Base-by-base conservation (phyloP, 139 green algal species). In the Spirogloea muscicola region DNA sequence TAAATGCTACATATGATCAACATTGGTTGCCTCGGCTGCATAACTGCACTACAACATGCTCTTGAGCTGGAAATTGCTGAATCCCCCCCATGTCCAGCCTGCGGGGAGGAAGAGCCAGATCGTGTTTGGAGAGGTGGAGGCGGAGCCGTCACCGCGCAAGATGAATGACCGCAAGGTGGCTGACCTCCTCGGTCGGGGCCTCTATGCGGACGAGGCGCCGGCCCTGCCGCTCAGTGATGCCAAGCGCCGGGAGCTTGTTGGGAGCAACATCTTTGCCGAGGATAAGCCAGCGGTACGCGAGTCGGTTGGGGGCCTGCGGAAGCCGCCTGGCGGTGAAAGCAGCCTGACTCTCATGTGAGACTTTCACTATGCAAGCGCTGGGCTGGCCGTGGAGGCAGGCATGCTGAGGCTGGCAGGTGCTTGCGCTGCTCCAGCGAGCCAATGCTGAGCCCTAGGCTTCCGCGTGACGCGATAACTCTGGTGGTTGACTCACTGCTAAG, bases 281-380 rank as follows among this genome's bases (percentile, higher is more conserved):
- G 42, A 71, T 10, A 63, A 71, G 46, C 61, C 61, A 9, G 9
- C 18, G 10, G n/a, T 64, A 10, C 36, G 61, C 39, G 61, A 71
- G 10, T 71, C 42, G 25, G 13, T 71, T 10, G 61, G 39, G 9
- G 61, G 61, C 42, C 10, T 71, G n/a, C 61, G 61, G 9, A 63
- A 71, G 61, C 61, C 61, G n/a, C 61, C 61, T 9, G 61, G 61
- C 39, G 61, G 61, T 13, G 61, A 71, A 13, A 71, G 61, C 61
- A 55, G 9, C 42, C 36, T 71, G 10, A 37, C 61, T 68, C 61
- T 71, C 25, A 13, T 71, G 10, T 71, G 13, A 71, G 46, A 21
- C 21, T 55, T n/a, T n/a, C n/a, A n/a, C n/a, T n/a, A n/a, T n/a
- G n/a, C n/a, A n/a, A n/a, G n/a, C n/a, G n/a, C n/a, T n/a, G n/a